These are phyloP conservation scores for Colletotrichum godetiae DNA, from an alignment of 2,329 filamentous ascomycete species.

Conservation along the genomic window DNA sequence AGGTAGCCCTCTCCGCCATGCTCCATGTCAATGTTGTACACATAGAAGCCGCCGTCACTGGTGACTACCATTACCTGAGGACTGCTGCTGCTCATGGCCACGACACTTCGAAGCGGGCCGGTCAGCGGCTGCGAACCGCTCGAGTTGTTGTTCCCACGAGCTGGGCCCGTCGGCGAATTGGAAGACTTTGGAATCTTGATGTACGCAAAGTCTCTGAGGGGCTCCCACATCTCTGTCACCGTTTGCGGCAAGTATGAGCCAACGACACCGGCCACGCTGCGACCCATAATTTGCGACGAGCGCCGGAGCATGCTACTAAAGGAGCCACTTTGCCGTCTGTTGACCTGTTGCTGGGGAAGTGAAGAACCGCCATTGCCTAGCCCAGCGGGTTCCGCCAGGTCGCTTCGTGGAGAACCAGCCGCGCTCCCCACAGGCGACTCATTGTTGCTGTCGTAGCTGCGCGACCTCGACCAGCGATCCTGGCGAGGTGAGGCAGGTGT, in stretches of 20 bases:
- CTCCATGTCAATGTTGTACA: slow-evolving; percentile 95
- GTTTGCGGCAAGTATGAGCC: slow-evolving; percentile 93
- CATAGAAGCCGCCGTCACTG: slow-evolving; percentile 93
- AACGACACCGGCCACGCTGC: slow-evolving; percentile 87
- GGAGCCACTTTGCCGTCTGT: slow-evolving; percentile 74
- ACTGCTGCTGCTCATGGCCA: slow-evolving; percentile 94
- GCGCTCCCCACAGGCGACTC: slow-evolving; percentile 59
- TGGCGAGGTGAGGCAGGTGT: slow-evolving; percentile 53
- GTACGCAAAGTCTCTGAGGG: slow-evolving; percentile 93
- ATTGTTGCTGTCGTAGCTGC: slow-evolving; percentile 66
- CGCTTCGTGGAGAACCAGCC: slow-evolving; percentile 59
- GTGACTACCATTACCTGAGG: slow-evolving; percentile 99
- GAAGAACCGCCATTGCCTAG: slow-evolving; percentile 38
- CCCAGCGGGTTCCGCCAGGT: slow-evolving; percentile 53
- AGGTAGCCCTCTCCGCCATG: slow-evolving; percentile 92
- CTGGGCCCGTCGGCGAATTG: slow-evolving; percentile 41
- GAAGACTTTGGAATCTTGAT: slow-evolving; percentile 84
- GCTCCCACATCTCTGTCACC: slow-evolving; percentile 98
- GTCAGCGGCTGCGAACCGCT: slow-evolving; percentile 39
- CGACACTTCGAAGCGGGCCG: slow-evolving; percentile 83
- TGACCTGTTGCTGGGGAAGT: slow-evolving; percentile 42
- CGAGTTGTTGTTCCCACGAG: slow-evolving; percentile 7
- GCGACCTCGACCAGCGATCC: slow-evolving; percentile 65
- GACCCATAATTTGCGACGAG: slow-evolving; percentile 93
- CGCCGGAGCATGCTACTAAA: slow-evolving; percentile 92